phyloP scores from a whole-genome alignment of 2,329 filamentous ascomycete species.

The Colletotrichum liaoningense region DNA sequence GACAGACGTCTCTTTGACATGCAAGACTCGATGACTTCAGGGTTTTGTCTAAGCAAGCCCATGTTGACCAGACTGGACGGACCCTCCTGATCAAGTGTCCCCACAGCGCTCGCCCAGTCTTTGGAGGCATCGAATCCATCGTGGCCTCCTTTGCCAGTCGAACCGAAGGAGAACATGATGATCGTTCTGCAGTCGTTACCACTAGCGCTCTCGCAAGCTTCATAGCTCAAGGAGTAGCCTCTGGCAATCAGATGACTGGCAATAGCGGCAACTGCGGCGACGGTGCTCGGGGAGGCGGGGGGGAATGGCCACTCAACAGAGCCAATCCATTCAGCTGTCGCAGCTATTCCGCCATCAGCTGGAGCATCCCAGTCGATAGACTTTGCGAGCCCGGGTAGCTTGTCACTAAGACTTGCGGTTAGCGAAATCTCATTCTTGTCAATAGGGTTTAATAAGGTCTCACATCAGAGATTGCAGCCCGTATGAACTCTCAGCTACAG shows the following conservation, averaged over 20 bases:
- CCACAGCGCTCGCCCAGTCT: background rate
- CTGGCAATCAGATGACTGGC: background rate
- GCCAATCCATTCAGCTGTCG: background rate
- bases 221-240: background rate
- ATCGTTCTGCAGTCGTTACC: background rate
- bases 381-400: background rate
- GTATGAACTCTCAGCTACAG: background rate
- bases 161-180: background rate
- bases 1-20: background rate
- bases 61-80: background rate
- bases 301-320: background rate
- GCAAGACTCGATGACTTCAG: background rate
- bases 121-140: background rate
- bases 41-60: background rate
- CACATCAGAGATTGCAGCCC: background rate
- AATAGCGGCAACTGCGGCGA: background rate
- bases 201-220: background rate
- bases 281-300: background rate
- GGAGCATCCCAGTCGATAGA: background rate
- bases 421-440: background rate
- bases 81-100: background rate
- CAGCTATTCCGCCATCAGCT: background rate
- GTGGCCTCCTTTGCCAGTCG: no score
- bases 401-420: background rate
- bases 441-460: background rate